Percentiles rank a stretch among this genome's conserved stretches.
Evolutionary conservation across 306 rosid species (phyloP).

Genomic region (Oxytropis ochrocephala): DNA sequence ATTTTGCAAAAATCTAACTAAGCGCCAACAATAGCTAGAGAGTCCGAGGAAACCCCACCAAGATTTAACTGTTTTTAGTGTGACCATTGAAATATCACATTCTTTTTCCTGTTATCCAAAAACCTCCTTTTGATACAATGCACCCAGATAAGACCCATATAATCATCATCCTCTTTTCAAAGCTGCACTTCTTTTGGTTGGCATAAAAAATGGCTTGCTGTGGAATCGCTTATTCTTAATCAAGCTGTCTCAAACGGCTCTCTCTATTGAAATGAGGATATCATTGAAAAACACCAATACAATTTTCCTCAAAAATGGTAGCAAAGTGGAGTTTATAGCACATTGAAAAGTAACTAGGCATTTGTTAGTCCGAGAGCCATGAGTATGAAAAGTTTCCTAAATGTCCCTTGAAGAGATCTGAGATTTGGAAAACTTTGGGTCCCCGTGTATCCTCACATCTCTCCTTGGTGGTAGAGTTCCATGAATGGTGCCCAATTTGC

Average conservation of each 20-base stretch:
- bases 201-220: not conserved
- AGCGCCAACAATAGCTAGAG: not conserved
- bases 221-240: not conserved
- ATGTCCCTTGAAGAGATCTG: not conserved
- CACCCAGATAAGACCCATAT: no score
- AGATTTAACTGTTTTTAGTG: not conserved
- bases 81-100: not conserved
- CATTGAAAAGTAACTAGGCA: not conserved
- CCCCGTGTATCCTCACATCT: not conserved
- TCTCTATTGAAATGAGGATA: not conserved
- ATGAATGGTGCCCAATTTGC: not conserved
- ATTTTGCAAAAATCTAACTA: not conserved
- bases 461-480: not conserved
- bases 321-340: not conserved
- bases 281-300: not conserved
- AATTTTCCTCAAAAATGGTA: not conserved
- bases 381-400: not conserved
- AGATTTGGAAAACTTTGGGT: not conserved
- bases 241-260: not conserved
- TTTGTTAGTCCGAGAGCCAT: not conserved
- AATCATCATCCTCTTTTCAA: not conserved
- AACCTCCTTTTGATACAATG: not conserved
- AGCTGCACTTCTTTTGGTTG: not conserved
- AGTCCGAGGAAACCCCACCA: not conserved
- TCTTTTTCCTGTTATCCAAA: not conserved